Conservation (phyloP, 2,329 filamentous ascomycete genomes). For the Fusarium globosum region DNA sequence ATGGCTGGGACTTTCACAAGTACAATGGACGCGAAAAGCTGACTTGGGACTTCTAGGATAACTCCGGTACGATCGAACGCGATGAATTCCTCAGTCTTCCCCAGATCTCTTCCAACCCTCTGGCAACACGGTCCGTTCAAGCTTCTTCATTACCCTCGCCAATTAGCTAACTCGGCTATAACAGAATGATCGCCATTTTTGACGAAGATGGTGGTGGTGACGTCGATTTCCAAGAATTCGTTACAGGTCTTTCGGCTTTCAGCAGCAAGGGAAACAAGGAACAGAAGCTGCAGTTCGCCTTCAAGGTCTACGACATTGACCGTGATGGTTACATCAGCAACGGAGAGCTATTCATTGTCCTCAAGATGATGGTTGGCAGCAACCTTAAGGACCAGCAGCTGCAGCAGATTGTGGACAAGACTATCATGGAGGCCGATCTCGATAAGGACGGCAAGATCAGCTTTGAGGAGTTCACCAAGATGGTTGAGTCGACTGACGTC, state of each 20-base stretch:
- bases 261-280: slow-evolving; percentile 99
- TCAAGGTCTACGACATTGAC: slow-evolving; percentile 99
- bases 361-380: slow-evolving; percentile 99
- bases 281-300: slow-evolving; percentile 96
- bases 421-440: slow-evolving; percentile 98
- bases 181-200: slow-evolving; percentile 98
- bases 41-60: slow-evolving; percentile 72
- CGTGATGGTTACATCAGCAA: slow-evolving; percentile 99
- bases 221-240: slow-evolving; percentile 99
- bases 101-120: slow-evolving; percentile 96
- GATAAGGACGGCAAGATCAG: slow-evolving; percentile 98
- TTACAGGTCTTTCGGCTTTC: slow-evolving; percentile 93
- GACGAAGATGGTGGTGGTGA: slow-evolving; percentile 98
- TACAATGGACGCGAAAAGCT: not conserved
- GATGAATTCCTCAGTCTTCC: slow-evolving; percentile 97
- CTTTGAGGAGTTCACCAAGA: slow-evolving; percentile 98
- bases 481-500: slow-evolving; percentile 94
- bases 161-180: slow-evolving; percentile 13
- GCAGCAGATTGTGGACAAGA: slow-evolving; percentile 99
- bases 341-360: slow-evolving; percentile 97
- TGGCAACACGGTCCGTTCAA: slow-evolving; percentile 82
- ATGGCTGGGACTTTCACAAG: not conserved
- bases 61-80: slow-evolving; percentile 97
- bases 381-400: slow-evolving; percentile 99
- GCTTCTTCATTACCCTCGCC: not conserved